Percentiles rank a stretch among this genome's conserved stretches.
Evolutionary conservation across 768 basidiomycete species (phyloP).

Genomic region (Phaffia australis): DNA sequence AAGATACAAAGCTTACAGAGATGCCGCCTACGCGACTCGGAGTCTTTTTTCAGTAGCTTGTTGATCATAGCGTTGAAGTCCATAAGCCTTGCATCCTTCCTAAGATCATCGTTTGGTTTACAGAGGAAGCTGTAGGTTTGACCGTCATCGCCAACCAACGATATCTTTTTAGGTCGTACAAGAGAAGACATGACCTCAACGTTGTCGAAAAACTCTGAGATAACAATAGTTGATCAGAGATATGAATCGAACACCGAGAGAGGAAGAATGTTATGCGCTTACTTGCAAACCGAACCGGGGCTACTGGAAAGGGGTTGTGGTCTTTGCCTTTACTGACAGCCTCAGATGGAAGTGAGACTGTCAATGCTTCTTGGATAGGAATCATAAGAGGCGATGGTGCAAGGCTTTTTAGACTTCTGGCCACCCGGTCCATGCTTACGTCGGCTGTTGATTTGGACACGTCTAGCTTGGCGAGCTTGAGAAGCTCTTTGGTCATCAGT

Average conservation of each 20-base stretch:
- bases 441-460: constrained; percentile 27
- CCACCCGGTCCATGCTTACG: constrained; percentile 49
- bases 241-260: no score
- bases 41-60: constrained; percentile 83
- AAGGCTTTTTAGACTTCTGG: constrained; percentile 47
- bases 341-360: constrained; percentile 70
- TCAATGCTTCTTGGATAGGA: constrained; percentile 85
- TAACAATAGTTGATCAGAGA: not conserved
- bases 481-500: constrained; percentile 57
- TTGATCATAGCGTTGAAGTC: constrained; percentile 97
- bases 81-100: constrained; percentile 96
- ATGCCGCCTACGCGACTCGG: constrained; percentile 79
- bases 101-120: constrained; percentile 92
- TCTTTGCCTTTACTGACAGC: constrained; percentile 48
- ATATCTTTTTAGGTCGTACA: constrained; percentile 81
- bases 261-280: not conserved
- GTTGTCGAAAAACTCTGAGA: constrained; percentile 63
- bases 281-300: constrained; percentile 56
- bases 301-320: constrained; percentile 67
- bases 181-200: constrained; percentile 85
- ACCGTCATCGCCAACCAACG: constrained; percentile 70
- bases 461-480: constrained; percentile 51
- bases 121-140: constrained; percentile 80
- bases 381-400: constrained; percentile 65
- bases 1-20: constrained; percentile 52